Conservation (phyloP, 495 filamentous ascomycete genomes). For the Annulohypoxylon nitens region DNA sequence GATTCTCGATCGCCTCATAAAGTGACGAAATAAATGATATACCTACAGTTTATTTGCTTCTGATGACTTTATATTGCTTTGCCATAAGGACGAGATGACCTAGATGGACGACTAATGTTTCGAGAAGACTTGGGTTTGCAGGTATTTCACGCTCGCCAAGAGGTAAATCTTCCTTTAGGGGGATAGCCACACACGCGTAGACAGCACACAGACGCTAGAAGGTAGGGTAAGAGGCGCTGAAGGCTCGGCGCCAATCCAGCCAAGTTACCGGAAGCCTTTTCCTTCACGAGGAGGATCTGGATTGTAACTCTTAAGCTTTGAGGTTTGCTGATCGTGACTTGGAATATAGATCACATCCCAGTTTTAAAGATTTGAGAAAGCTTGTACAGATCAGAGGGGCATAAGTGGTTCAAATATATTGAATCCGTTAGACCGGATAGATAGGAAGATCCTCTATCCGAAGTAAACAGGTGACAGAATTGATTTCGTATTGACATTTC, state of each 20-base stretch:
- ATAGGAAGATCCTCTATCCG: constrained; percentile 6
- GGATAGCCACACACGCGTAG: background rate
- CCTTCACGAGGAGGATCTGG: constrained; percentile 22
- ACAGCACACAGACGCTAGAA: background rate
- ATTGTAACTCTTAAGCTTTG: constrained; percentile 33
- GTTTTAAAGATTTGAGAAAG: constrained; percentile 11
- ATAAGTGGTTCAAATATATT: background rate
- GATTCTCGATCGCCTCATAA: constrained; percentile 6
- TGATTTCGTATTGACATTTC: background rate
- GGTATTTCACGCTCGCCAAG: background rate
- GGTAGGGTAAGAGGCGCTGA: background rate
- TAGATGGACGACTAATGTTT: constrained; percentile 3
- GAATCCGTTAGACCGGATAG: constrained; percentile 2
- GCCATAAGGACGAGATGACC: background rate
- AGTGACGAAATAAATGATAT: background rate
- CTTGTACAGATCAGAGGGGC: background rate
- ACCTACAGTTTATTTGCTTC: background rate
- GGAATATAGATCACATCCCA: constrained; percentile 17
- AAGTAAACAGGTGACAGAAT: background rate
- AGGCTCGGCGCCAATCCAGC: constrained; percentile 38
- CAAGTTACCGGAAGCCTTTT: constrained; percentile 39
- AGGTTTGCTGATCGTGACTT: constrained; percentile 22
- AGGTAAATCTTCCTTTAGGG: background rate
- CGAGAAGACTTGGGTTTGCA: background rate
- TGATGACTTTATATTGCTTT: background rate